Evolutionary conservation across 2,329 filamentous ascomycete species (phyloP), one percentile per base, ranked within the genome.

Genomic region (Fusarium fracticaudum): DNA sequence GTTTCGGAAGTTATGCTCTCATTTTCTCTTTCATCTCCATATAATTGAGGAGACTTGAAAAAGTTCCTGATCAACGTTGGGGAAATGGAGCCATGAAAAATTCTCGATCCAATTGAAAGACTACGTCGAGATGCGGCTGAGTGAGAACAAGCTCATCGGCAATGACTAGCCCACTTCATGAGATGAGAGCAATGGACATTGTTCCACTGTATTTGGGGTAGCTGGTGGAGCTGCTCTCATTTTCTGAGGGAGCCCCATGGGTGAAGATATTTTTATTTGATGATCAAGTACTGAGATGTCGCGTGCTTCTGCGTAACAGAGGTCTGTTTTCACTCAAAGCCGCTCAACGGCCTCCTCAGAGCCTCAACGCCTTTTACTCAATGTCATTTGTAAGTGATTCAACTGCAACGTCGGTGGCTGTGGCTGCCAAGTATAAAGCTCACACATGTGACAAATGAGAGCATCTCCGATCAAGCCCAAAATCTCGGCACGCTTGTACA

Each of bases 1-100:
- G 38, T 22, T 38, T 65, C 66, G 67, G 67, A 66, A 71, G 53
- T 71, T 71, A 33, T 57, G 17, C 4, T 29, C 33, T 55, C 40
- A 44, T 44, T 54, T 47, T 60, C 29, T 44, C 6, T 37, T 35
- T 4, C 5, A 29, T 47, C 20, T 29, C 6, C 20, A 14, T 45
- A n/a, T 8, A 22, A n/a, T n/a, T 41, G n/a, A 33, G 51, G 40
- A 24, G 9, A 18, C 18, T 2, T 12, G 8, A 18, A 12, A 37
- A 20, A 31, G 29, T 55, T n/a, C 38, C 18, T 37, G 38, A 44
- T 35, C 38, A 26, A 14, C 8, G 12, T 44, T 62, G 29, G 38
- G 15, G 31, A 62, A 29, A 44, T 37, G 38, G 48, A 20, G 38
- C 10, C 29, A 1, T 44, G 2, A 7, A 37, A 43, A 18, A 8